These are phyloP conservation scores for Teratosphaeria destructans DNA, from an alignment of 2,329 filamentous ascomycete genomes.

Conservation along the genomic window DNA sequence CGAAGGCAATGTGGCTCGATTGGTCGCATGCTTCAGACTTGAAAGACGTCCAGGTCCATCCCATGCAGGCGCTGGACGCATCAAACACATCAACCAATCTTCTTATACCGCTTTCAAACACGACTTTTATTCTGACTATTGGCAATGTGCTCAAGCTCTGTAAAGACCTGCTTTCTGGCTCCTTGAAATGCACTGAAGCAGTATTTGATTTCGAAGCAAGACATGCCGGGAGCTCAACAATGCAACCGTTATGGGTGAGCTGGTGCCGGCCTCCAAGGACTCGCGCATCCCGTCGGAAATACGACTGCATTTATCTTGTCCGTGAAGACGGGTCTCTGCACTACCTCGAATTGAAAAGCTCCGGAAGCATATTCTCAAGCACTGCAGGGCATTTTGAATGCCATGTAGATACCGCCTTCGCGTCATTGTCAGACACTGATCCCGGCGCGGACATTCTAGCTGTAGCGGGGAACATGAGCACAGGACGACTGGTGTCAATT, in stretches of 20 bases:
- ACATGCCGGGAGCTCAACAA: constrained; percentile 16
- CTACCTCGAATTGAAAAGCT: constrained; percentile 56
- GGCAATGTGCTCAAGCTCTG: constrained; percentile 28
- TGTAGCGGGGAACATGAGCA: constrained; percentile 65
- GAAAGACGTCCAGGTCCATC: constrained; percentile 12
- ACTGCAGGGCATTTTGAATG: constrained; percentile 56
- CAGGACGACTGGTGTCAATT: constrained; percentile 40
- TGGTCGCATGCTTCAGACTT: constrained; percentile 18
- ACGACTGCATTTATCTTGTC: constrained; percentile 75
- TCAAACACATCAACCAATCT: constrained; percentile 23
- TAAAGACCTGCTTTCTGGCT: constrained; percentile 31
- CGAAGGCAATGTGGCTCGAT: constrained; percentile 27
- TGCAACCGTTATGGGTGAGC: constrained; percentile 52
- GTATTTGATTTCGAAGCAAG: constrained; percentile 4
- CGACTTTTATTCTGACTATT: constrained; percentile 32
- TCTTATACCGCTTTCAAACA: constrained; percentile 31
- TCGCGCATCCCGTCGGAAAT: constrained; percentile 48
- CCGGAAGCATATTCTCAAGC: constrained; percentile 39
- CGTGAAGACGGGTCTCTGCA: constrained; percentile 77
- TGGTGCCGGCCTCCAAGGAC: constrained; percentile 73
- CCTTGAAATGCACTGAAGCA: constrained; percentile 12
- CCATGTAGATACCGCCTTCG: constrained; percentile 73
- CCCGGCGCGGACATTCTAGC: constrained; percentile 65
- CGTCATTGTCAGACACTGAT: constrained; percentile 50
- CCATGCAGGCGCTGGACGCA: constrained; percentile 15